Base-by-base conservation (phyloP, 371 early-diverging fungal species). In the Apophysomyces variabilis region DNA sequence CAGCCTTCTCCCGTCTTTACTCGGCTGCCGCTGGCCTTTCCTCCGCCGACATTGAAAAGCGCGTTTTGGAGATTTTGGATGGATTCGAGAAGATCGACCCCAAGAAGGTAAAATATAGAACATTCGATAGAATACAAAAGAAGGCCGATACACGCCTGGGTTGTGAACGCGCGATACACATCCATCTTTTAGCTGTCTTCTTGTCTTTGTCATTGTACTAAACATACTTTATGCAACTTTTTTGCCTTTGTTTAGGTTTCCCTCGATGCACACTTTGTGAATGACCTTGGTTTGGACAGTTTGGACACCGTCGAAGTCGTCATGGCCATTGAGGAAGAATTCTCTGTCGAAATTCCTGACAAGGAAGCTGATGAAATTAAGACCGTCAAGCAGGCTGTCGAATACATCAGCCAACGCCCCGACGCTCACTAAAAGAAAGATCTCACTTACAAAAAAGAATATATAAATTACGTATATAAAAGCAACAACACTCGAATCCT, bases 241-340 rank as follows among this genome's bases (percentile, higher is more conserved):
- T 16, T 35, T 41, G 3, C 13, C 18, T 59, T 46, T 50, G 11
- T 64, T 56, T 60, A 96, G 98, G 80, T 98, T 62, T 77, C 93
- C 38, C 81, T 91, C 64, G 84, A 90, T 66, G 88, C 98, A 38
- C 90, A 93, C 79, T 97, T 98, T 76, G 85, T 86, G 78, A 90
- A 92, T 71, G 99, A 98, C 77, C 93, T 99, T 68, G 95, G 95
- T 14, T 81, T 99, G 65, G 99, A 99, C 80, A 91, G 92, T 73
- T 86, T 99, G 73, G 98, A 98, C 80, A 92, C 95, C 62, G 97
- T 98, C 47, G 99, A 99, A 82, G 96, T 98, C 62, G 95, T 97
- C 59, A 98, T 99, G 96, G 97, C 97, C 56, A 89, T 99, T 68
- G 99, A 99, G 84, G 98, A 99, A 72, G 99, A 99, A 80, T 99